Evolutionary conservation across 768 basidiomycete genomes (phyloP).

Genomic region (Naganishia randhawae): DNA sequence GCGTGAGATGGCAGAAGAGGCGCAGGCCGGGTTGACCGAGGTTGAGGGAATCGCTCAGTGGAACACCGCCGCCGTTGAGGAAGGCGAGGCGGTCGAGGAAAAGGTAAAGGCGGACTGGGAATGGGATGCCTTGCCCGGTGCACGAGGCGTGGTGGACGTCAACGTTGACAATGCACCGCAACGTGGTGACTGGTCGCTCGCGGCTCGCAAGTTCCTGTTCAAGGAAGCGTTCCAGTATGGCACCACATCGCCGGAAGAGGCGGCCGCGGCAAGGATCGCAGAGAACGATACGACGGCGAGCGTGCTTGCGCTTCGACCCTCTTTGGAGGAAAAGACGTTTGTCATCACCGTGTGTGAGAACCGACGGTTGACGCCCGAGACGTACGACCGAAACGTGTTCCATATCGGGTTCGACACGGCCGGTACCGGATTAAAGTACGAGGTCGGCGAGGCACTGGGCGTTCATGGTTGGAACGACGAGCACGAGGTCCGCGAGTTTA

Average conservation of each 20-base stretch:
- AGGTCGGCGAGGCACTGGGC: slow-evolving; percentile 93
- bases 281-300: slow-evolving; percentile 54
- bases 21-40: slow-evolving; percentile 67
- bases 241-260: slow-evolving; percentile 26
- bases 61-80: slow-evolving; percentile 44
- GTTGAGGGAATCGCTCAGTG: slow-evolving; percentile 51
- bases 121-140: slow-evolving; percentile 57
- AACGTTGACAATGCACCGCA: slow-evolving; percentile 64
- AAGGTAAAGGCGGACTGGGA: slow-evolving; percentile 49
- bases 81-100: slow-evolving; percentile 47
- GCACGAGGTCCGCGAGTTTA: slow-evolving; percentile 81
- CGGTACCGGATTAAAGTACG: slow-evolving; percentile 89
- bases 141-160: slow-evolving; percentile 61
- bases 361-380: slow-evolving; percentile 83
- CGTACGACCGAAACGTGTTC: slow-evolving; percentile 98
- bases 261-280: slow-evolving; percentile 43
- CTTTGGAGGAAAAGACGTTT: slow-evolving; percentile 81
- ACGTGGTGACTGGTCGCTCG: slow-evolving; percentile 61
- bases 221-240: slow-evolving; percentile 65
- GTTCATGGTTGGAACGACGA: slow-evolving; percentile 97
- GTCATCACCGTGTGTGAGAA: slow-evolving; percentile 92
- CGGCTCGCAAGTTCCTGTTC: slow-evolving; percentile 69
- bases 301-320: slow-evolving; percentile 74
- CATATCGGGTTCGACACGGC: slow-evolving; percentile 92
- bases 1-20: slow-evolving; percentile 58